phyloP scores from a whole-genome alignment of 2,329 filamentous ascomycete species.

The Penicillium verrucosum region DNA sequence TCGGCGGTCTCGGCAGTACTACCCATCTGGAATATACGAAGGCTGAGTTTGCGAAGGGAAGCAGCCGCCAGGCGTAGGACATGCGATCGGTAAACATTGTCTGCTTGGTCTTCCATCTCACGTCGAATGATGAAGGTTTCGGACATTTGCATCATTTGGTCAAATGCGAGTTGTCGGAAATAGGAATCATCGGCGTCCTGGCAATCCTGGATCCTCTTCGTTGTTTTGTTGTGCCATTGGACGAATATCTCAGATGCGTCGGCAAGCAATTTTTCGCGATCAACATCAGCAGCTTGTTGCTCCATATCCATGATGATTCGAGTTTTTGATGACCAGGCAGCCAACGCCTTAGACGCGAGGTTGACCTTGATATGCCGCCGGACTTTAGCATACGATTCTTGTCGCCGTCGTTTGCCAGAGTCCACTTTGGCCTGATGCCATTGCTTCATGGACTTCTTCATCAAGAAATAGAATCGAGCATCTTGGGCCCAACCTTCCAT shows the following conservation, averaged over 20 bases:
- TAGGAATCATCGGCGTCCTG: constrained; percentile 40
- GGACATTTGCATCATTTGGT: constrained; percentile 38
- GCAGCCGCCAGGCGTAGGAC: constrained; percentile 47
- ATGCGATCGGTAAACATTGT: constrained; percentile 46
- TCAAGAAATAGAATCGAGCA: constrained; percentile 56
- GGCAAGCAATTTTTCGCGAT: constrained; percentile 34
- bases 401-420: constrained; percentile 51
- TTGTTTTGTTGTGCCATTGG: constrained; percentile 44
- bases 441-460: constrained; percentile 47
- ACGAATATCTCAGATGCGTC: constrained; percentile 38
- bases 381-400: constrained; percentile 55
- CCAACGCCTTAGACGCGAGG: constrained; percentile 46
- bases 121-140: constrained; percentile 33
- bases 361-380: constrained; percentile 54
- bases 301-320: constrained; percentile 36
- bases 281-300: constrained; percentile 37
- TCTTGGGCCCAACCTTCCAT: constrained; percentile 54
- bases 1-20: constrained; percentile 52
- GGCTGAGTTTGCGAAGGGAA: constrained; percentile 55
- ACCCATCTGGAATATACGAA: constrained; percentile 55
- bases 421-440: constrained; percentile 53
- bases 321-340: constrained; percentile 38
- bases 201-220: constrained; percentile 33
- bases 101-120: constrained; percentile 45
- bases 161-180: constrained; percentile 38